Evolutionary conservation across 2,329 filamentous ascomycete species (phyloP), one percentile per base, ranked within the genome.

Genomic region (Aspergillus udagawae): DNA sequence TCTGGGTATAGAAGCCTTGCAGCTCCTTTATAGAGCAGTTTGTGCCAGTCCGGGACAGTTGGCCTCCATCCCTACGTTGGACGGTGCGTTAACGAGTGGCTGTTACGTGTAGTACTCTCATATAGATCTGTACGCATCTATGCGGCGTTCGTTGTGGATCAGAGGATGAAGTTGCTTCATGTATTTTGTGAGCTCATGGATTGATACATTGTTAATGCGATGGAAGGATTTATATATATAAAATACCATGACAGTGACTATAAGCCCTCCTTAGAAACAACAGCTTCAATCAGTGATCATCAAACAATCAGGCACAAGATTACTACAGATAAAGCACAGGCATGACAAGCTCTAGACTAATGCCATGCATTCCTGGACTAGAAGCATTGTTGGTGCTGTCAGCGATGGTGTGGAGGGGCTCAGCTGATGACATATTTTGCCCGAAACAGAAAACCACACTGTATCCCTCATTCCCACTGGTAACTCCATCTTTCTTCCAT

Each of bases 401-500:
- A 49, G 47, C 54, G 48, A 56, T 59, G 49, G 45, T 57, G 59
- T 49, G 28, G 52, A 58, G 55, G 48, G 55, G 56, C 44, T 47
- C 44, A 23, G 20, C 21, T 50, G 49, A 54, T 60, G 52, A 60
- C 51, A 56, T 58, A 56, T 53, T 49, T 53, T 49, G 52, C 49
- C 49, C 23, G 12, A 53, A 35, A 50, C 38, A 49, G 41, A 63
- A 63, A 45, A 45, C 42, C 44, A 47, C 21, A 21, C 14, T 23
- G 25, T 25, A 10, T 21, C 20, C 3, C 42, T 45, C 21, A 2
- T 45, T 42, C 21, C 62, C 59, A 63, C 59, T 53, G 60, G 52
- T 60, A 58, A 63, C 56, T 54, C 59, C 61, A 56, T 57, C 53
- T 57, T 47, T 53, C 60, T 53, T 59, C 55, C 53, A 55, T 53